Evolutionary conservation across 2,329 filamentous ascomycete genomes (phyloP), one percentile per base, ranked within the genome.

Genomic region (Diplodia mutila): DNA sequence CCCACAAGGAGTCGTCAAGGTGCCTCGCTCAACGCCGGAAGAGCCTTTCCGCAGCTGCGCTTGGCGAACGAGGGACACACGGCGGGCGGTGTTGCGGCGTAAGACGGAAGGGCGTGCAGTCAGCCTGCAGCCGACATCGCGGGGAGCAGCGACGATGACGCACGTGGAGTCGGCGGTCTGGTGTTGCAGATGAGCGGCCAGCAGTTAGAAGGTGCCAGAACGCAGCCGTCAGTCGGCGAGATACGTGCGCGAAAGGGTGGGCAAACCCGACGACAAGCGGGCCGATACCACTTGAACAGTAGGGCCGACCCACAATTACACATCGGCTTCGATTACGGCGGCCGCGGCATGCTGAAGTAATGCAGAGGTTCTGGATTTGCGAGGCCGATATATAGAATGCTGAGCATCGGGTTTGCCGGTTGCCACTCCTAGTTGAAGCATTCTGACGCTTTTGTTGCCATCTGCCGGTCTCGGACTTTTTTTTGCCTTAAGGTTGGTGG

Each of bases 281-380:
- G 57, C 66, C 66, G 66, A 67, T 57, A 57, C 52, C 59, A 55
- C 64, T 49, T 49, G 25, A 25, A 42, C 49, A 48, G 59, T 64
- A 67, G 48, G 18, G 37, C n/a, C 39, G 66, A 64, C 66, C 66
- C 66, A 67, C 66, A 34, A 49, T 64, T 59, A 54, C 27, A 54
- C 55, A 54, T 67, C 66, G 49, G 37, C 65, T 21, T 67, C 65
- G 55, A 67, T 61, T 61, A 16, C 54, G 66, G 34, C 48, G 55
- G 46, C 46, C 34, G 57, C 25, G 48, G 34, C 21, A 23, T 67
- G 66, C 66, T 67, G 57, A 67, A 67, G 66, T 67, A 67, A 67
- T 67, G 57, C 59, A 25, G 66, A 55, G 25, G 66, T 63, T 67
- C 66, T 67, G 66, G 66, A 67, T 49, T 64, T 37, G 51, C 27